Percentiles rank a stretch among this genome's conserved stretches.
Conservation (phyloP, 2,329 filamentous ascomycete species). For the Metarhizium brunneum region DNA sequence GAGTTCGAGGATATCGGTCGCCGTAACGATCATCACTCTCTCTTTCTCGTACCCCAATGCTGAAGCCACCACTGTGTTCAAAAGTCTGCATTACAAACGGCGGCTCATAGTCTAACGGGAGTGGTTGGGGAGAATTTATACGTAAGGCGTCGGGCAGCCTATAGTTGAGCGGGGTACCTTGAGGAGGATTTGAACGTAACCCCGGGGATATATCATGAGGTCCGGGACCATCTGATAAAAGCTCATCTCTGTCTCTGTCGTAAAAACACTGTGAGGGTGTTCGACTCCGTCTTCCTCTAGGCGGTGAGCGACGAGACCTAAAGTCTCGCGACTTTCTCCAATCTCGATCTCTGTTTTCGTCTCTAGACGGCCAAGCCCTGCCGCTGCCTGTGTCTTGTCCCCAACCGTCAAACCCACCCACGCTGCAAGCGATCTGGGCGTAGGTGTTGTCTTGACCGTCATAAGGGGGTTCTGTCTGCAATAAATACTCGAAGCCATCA, state of each 20-base stretch:
- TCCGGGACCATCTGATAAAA: conserved; percentile 58
- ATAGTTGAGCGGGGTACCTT: no score
- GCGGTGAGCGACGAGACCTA: conserved; percentile 42
- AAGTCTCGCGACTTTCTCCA: conserved; percentile 32
- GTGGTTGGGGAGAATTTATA: no score
- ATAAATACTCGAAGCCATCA: conserved; percentile 45
- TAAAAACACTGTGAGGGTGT: conserved; percentile 62
- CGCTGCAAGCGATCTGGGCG: conserved; percentile 56
- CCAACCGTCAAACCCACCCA: conserved; percentile 49
- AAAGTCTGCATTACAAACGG: conserved; percentile 44
- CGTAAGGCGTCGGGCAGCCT: no score
- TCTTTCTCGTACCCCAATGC: conserved; percentile 43
- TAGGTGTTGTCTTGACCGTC: no score
- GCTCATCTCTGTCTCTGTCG: conserved; percentile 46
- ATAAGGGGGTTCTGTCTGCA: conserved; percentile 49
- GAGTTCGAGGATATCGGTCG: conserved; percentile 54
- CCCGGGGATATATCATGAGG: conserved; percentile 50
- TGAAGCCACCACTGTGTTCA: conserved; percentile 46
- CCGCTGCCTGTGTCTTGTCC: conserved; percentile 37
- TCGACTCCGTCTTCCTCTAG: conserved; percentile 42
- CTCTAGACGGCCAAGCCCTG: conserved; percentile 46
- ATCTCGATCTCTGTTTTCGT: conserved; percentile 48
- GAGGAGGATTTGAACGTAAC: no score
- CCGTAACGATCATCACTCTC: conserved; percentile 35
- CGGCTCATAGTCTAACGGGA: conserved; percentile 58